Evolutionary conservation across 768 basidiomycete genomes (phyloP), one percentile per base, ranked within the genome.

Genomic region (Cystobasidium onofrii): DNA sequence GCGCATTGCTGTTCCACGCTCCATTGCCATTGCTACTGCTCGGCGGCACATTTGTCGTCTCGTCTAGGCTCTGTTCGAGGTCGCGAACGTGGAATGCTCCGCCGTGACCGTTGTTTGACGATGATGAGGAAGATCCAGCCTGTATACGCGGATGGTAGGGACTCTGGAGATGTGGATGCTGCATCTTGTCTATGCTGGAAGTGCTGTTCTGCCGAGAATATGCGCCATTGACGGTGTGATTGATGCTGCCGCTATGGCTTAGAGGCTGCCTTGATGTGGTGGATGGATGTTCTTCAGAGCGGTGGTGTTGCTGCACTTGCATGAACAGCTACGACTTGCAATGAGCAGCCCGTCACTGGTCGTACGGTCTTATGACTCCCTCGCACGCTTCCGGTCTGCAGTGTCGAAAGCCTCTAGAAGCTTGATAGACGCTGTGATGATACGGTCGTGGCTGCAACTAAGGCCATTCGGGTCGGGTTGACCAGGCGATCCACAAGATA

Each of bases 171-270:
- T 60, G 57, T 60, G 57, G 57, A 29, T 64, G 36, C 63, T 64
- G 63, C 63, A 50, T 50, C 46, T 50, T 64, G 63, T 36, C 25
- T 27, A 34, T 64, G 63, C 63, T 64, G 3, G 63, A 13, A 46
- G 15, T 46, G 36, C 63, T 34, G 10, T 4, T 20, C n/a, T 50
- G 46, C 20, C 15, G n/a, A 15, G 46, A 20, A 20, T 50, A 50
- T 50, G 46, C 46, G 46, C 46, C 46, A 41, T 41, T 64, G 63
- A 27, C 7, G n/a, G 23, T 34, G 39, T 64, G 20, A 29, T 27
- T 39, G 61, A 20, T 41, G 63, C 63, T 64, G 34, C 25, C 29
- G 63, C 63, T 64, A 34, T 23, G 12, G 63, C 23, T 39, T 61
- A 12, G 57, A 61, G 57, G 57, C 36, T 31, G 57, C 57, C 31